Evolutionary conservation across 768 basidiomycete genomes (phyloP).

Genomic region (Leccinellum rugosiceps): DNA sequence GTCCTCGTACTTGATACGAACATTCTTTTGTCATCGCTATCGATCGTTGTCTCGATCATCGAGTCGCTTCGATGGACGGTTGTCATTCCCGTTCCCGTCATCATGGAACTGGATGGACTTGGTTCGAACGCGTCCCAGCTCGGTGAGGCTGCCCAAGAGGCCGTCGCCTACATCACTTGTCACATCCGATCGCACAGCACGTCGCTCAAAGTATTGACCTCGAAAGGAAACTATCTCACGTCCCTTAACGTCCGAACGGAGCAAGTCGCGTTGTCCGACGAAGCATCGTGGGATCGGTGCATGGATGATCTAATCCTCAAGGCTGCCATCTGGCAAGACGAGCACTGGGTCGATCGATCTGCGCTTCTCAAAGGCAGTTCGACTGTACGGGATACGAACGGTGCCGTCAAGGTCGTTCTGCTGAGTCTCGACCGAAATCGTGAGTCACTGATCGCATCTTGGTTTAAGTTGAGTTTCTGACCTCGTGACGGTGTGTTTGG

Average conservation of each 20-base stretch:
- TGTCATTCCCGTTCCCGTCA: slow-evolving; percentile 87
- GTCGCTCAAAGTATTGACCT: slow-evolving; percentile 92
- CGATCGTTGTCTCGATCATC: slow-evolving; percentile 68
- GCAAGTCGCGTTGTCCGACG: slow-evolving; percentile 66
- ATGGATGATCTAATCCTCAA: slow-evolving; percentile 97
- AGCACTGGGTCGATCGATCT: slow-evolving; percentile 88
- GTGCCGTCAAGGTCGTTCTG: slow-evolving; percentile 78
- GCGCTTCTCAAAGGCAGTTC: slow-evolving; percentile 51
- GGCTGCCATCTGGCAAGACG: slow-evolving; percentile 89
- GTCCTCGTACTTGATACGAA: slow-evolving; percentile 94
- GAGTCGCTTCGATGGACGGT: slow-evolving; percentile 85
- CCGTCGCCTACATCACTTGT: slow-evolving; percentile 71
- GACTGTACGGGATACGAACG: slow-evolving; percentile 35
- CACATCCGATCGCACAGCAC: slow-evolving; percentile 70
- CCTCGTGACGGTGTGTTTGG: background rate
- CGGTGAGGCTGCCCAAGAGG: slow-evolving; percentile 68
- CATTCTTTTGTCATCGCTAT: slow-evolving; percentile 81
- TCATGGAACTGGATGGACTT: slow-evolving; percentile 97
- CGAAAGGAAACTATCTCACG: slow-evolving; percentile 88
- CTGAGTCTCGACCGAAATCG: slow-evolving; percentile 91
- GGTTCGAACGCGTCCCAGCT: slow-evolving; percentile 60
- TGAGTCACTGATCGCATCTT: slow-evolving; percentile 40
- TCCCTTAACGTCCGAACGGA: slow-evolving; percentile 83
- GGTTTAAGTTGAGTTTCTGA: slow-evolving; percentile 11
- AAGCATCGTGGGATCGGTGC: slow-evolving; percentile 55